Evolutionary conservation across 148 eudicot genomes (phyloP), one percentile per base, ranked within the genome.

Genomic region (Nepenthes gracilis): DNA sequence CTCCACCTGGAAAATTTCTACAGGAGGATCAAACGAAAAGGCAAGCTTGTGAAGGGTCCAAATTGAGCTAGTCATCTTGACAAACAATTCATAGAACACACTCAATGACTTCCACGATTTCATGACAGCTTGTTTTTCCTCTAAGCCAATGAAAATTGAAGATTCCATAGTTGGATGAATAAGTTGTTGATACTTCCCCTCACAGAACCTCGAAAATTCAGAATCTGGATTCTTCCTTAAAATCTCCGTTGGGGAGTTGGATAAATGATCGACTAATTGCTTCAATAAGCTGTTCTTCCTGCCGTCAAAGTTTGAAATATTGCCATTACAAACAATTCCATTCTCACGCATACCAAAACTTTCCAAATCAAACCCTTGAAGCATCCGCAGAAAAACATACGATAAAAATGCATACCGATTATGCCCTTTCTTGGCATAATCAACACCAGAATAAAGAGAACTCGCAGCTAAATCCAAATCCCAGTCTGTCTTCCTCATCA

Each of bases 41-140:
- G 96, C 94, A 64, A 92, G 73, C 73, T 85, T 84, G 63, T 92
- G 94, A 55, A 92, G 85, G 65, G 86, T 74, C 98, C 98, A 92
- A 35, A 92, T 61, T 1, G 98, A 79, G 81, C 96, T 88, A 1
- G 94, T 77, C 96, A 88, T 88, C 65, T 80, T 85, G 23, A 92
- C 84, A 59, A 83, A 92, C 50, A 76, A 71, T 68, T 85, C 96
- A 40, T 92, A 88, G 58, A 92, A 88, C 2, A 70, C 83, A 45
- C 80, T 72, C 75, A 86, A 57, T 2, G 98, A 88, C 58, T 75
- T 88, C 98, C 98, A 88, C 1, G 94, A 88, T 58, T 66, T 82
- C 54, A 92, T 57, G 7, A 89, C 77, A 36, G 36, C 83, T 43
- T 83, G 88, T 59, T 82, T 77, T 62, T 58, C 53, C 54, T 84